Conservation (phyloP, 805 yeast species). For the Teunomyces pallodes region DNA sequence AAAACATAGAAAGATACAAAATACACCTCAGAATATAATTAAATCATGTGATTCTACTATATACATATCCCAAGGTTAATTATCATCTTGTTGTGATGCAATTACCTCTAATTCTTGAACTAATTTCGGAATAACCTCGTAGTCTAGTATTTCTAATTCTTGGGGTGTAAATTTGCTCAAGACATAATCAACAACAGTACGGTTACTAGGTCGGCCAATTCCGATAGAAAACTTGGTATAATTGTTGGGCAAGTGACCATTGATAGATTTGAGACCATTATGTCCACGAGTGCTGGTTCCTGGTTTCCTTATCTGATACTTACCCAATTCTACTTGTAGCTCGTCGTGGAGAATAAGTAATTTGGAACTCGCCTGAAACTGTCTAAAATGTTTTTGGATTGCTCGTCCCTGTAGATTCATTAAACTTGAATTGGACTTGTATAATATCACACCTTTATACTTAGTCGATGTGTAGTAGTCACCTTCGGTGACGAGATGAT, state of each 20-base stretch:
- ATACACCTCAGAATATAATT: background rate
- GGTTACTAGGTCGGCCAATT: constrained; percentile 63
- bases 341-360: constrained; percentile 78
- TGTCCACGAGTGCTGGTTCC: constrained; percentile 75
- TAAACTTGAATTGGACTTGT: constrained; percentile 51
- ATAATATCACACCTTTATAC: constrained; percentile 26
- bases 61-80: background rate
- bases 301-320: constrained; percentile 57
- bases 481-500: constrained; percentile 8
- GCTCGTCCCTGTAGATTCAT: constrained; percentile 76
- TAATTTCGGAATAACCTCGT: constrained; percentile 42
- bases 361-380: constrained; percentile 27
- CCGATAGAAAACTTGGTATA: constrained; percentile 75
- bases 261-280: constrained; percentile 71
- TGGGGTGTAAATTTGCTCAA: constrained; percentile 47
- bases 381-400: constrained; percentile 48
- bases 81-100: constrained; percentile 11
- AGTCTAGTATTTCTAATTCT: constrained; percentile 44
- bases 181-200: constrained; percentile 61
- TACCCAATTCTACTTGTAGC: constrained; percentile 62
- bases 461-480: constrained; percentile 9
- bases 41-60: background rate
- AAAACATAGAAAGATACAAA: background rate
- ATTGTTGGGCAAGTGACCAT: constrained; percentile 42
- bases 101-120: constrained; percentile 35